phyloP scores from a whole-genome alignment of 163 green algal genomes.

The Chlamydomonas reinhardtii region DNA sequence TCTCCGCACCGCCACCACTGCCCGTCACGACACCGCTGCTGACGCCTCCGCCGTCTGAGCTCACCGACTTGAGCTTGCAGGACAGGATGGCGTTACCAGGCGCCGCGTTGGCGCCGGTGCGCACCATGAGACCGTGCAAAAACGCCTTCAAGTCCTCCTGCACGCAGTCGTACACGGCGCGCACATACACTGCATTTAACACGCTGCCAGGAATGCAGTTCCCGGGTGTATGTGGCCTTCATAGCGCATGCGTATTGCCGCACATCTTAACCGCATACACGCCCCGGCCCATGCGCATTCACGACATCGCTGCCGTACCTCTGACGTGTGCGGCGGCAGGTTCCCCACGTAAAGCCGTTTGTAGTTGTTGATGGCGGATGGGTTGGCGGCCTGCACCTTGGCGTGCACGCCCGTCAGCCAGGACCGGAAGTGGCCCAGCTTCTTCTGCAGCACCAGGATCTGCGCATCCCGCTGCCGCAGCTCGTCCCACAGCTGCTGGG shows the following conservation, averaged over 20 bases:
- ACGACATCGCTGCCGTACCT: constrained; percentile 30
- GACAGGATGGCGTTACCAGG: constrained; percentile 45
- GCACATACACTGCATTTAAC: too few species aligned
- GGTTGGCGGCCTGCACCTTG: constrained; percentile 56
- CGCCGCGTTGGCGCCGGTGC: constrained; percentile 35
- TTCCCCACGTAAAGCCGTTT: constrained; percentile 68
- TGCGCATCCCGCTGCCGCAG: constrained; percentile 47
- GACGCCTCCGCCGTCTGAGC: not conserved
- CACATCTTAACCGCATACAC: too few species aligned
- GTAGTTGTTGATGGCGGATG: constrained; percentile 66
- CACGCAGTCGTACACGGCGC: not conserved
- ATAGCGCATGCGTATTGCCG: too few species aligned
- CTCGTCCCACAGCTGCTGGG: constrained; percentile 46
- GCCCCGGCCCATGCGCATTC: too few species aligned
- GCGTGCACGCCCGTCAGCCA: constrained; percentile 61
- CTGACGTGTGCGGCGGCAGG: constrained; percentile 48
- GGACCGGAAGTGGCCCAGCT: constrained; percentile 60
- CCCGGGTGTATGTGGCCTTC: too few species aligned
- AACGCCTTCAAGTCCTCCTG: constrained; percentile 62
- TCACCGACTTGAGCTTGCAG: constrained; percentile 49
- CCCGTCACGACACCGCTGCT: too few species aligned
- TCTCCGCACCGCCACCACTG: too few species aligned
- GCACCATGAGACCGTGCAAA: constrained; percentile 55
- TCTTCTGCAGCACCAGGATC: constrained; percentile 55
- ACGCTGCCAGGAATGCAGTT: too few species aligned